Evolutionary conservation across 2,329 filamentous ascomycete genomes (phyloP).

Genomic region (Metarhizium robertsii): DNA sequence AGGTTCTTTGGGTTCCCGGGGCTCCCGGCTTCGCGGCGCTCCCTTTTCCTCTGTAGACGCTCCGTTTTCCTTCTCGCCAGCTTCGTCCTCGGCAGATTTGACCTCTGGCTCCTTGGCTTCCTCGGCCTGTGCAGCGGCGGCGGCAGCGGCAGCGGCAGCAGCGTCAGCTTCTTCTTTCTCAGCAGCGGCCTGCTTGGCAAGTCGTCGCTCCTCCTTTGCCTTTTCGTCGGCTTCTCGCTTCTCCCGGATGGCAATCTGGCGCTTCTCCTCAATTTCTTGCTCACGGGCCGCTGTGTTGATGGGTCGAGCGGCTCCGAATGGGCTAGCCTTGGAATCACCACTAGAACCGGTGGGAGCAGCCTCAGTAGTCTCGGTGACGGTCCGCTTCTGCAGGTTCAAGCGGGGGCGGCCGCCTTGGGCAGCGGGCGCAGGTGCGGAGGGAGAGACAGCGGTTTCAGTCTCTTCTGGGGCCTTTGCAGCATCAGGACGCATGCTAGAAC

Average conservation of each 20-base stretch:
- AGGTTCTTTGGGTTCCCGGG: conserved; percentile 33
- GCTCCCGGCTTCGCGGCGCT: conserved; percentile 24
- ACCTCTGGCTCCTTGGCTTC: conserved; percentile 24
- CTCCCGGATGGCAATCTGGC: conserved; percentile 61
- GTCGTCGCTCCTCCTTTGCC: conserved; percentile 62
- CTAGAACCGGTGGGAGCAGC: conserved; percentile 39
- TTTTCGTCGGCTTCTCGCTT: conserved; percentile 86
- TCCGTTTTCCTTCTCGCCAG: conserved; percentile 18
- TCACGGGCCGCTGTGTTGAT: conserved; percentile 90
- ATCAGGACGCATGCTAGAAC: conserved; percentile 84
- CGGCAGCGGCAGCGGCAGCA: conserved; percentile 16
- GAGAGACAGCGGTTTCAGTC: conserved; percentile 58
- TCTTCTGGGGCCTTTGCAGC: conserved; percentile 55
- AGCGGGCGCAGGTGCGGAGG: conserved; percentile 34
- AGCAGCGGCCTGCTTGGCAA: conserved; percentile 49
- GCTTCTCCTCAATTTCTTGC: conserved; percentile 83
- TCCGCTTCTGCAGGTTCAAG: conserved; percentile 84
- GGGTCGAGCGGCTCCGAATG: conserved; percentile 86
- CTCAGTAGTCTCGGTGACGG: conserved; percentile 64
- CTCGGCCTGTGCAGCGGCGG: conserved; percentile 15
- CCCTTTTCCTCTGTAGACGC: conserved; percentile 13
- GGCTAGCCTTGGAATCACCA: conserved; percentile 72
- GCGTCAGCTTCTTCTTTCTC: conserved; percentile 34
- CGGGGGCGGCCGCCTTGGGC: conserved; percentile 58
- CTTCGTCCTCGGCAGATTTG: conserved; percentile 17